Evolutionary conservation across 2,329 filamentous ascomycete genomes (phyloP), one percentile per base, ranked within the genome.

Genomic region (Pseudogymnoascus sp.): DNA sequence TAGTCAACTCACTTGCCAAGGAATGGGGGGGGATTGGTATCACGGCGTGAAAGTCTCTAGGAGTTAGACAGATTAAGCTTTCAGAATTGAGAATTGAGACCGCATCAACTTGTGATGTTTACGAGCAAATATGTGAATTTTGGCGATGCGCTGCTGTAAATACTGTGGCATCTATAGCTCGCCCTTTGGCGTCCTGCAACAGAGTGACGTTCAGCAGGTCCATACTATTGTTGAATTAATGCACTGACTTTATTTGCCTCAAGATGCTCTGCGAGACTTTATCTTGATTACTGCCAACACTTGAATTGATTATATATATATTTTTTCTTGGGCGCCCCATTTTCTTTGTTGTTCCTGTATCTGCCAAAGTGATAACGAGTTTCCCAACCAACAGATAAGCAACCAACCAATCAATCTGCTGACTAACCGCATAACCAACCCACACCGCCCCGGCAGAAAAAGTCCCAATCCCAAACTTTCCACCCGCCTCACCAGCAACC

Each of bases 401-500:
- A n/a, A n/a, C n/a, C n/a, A n/a, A n/a, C n/a, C n/a, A n/a, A n/a
- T n/a, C n/a, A n/a, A n/a, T n/a, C n/a, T n/a, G n/a, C n/a, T n/a
- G n/a, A n/a, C n/a, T n/a, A n/a, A n/a, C n/a, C n/a, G n/a, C n/a
- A n/a, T n/a, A n/a, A n/a, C n/a, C n/a, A n/a, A n/a, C n/a, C n/a
- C n/a, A n/a, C 44, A 53, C 44, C 44, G 44, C 44, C 44, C 44
- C 6, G 44, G 44, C 44, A 53, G 44, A 53, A 53, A 53, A 53
- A 31, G 44, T 53, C 23, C 44, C 44, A 2, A 53, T 53, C 44
- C 44, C 44, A 53, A 53, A 53, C 44, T 53, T 53, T 61, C 60
- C 60, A 61, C 42, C 42, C 31, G 31, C 36, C 36, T 42, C 60
- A 7, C 26, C 26, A 28, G 26, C 31, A 42, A 17, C 13, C 42